Conservation (phyloP, 2,329 filamentous ascomycete genomes). For the Xylariales sp. region DNA sequence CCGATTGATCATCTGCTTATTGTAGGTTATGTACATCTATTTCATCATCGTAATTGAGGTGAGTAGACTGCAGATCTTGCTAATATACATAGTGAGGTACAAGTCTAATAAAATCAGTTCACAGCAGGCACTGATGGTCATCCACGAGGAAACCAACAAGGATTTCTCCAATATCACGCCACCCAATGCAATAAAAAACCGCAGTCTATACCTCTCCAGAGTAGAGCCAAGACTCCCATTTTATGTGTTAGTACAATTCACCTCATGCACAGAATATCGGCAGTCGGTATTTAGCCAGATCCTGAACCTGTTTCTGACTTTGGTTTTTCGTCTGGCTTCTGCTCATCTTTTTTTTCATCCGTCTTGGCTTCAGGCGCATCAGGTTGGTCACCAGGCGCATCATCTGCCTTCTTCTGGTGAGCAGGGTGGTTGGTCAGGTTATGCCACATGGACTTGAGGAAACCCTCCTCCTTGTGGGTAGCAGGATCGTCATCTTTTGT, state of each 20-base stretch:
- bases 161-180: neutral
- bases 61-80: neutral
- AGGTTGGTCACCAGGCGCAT: conserved; percentile 20
- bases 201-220: conserved; percentile 4
- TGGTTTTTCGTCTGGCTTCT: conserved; percentile 16
- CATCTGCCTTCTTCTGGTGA: conserved; percentile 42
- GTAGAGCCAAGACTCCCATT: neutral
- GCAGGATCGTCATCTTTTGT: conserved; percentile 29
- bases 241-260: neutral
- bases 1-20: too few species aligned
- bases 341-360: conserved; percentile 13
- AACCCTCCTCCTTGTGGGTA: conserved; percentile 77
- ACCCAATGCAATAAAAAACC: conserved; percentile 6
- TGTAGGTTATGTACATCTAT: too few species aligned
- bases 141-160: too few species aligned
- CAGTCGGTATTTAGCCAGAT: conserved; percentile 14
- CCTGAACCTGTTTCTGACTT: conserved; percentile 21
- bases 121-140: neutral
- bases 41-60: conserved; percentile 5
- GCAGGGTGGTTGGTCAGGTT: conserved; percentile 74
- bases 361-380: conserved; percentile 13
- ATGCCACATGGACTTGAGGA: conserved; percentile 91
- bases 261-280: neutral
- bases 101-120: neutral
- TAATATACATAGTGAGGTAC: neutral